phyloP scores from a whole-genome alignment of 2,329 filamentous ascomycete species.

The Neurospora crassa region DNA sequence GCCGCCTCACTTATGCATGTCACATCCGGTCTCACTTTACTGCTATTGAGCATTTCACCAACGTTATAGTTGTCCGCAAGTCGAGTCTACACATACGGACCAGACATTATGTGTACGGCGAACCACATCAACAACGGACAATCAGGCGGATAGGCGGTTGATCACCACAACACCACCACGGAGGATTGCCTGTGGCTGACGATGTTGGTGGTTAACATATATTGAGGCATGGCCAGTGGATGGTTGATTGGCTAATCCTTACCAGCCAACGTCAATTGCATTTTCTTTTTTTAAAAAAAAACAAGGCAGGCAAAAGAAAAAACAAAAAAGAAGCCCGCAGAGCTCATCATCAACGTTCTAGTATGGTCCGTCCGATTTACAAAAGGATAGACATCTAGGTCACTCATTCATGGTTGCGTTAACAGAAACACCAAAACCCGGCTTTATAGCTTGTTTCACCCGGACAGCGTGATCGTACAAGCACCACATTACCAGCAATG shows the following conservation, averaged over 20 bases:
- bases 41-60: no score
- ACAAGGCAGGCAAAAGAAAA: no score
- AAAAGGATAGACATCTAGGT: background rate
- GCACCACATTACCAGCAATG: background rate
- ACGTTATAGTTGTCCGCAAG: no score
- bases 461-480: background rate
- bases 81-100: no score
- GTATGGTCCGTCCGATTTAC: background rate
- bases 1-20: background rate
- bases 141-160: background rate
- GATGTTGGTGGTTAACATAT: background rate
- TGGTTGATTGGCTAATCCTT: background rate
- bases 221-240: background rate
- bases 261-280: background rate
- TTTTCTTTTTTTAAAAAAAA: no score
- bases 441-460: background rate
- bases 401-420: background rate
- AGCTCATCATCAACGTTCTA: background rate
- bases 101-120: background rate
- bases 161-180: background rate
- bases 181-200: background rate
- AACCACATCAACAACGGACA: background rate
- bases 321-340: no score
- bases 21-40: background rate
- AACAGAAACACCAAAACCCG: background rate